phyloP scores from a whole-genome alignment of 2,329 filamentous ascomycete species.

The Cladosporium sphaerospermum region DNA sequence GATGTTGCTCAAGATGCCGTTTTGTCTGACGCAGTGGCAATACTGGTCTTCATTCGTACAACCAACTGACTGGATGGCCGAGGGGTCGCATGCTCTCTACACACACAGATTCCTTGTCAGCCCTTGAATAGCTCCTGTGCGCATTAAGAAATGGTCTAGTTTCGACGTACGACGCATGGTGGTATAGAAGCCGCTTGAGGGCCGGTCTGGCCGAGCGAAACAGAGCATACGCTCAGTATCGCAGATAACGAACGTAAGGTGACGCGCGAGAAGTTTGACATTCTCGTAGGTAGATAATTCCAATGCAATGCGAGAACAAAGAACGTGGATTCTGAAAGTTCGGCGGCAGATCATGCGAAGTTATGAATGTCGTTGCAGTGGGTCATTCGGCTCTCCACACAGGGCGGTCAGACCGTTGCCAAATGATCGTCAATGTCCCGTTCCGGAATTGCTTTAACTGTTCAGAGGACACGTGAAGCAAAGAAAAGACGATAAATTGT shows the following conservation, averaged over 20 bases:
- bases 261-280: too few relatives aligned
- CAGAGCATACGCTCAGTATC: not conserved
- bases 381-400: too few relatives aligned
- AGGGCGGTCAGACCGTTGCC: too few relatives aligned
- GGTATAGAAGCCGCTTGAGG: conserved; percentile 16
- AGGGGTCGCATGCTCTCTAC: conserved; percentile 18
- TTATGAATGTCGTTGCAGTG: too few relatives aligned
- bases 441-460: too few relatives aligned
- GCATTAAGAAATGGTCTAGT: not conserved
- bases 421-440: too few relatives aligned
- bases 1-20: conserved; percentile 18
- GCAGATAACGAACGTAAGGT: not conserved
- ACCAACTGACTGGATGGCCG: conserved; percentile 20
- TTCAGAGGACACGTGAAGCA: too few relatives aligned
- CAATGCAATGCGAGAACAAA: too few relatives aligned
- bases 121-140: not conserved
- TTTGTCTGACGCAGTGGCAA: conserved; percentile 19
- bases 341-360: too few relatives aligned
- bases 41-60: conserved; percentile 20
- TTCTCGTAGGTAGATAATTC: too few relatives aligned
- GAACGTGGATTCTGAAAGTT: too few relatives aligned
- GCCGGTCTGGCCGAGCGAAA: conserved; percentile 14
- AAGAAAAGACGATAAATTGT: not conserved
- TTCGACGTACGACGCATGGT: conserved; percentile 15
- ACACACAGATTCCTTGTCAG: not conserved